These are phyloP conservation scores for Cystobasidium tubakii DNA, from an alignment of 768 basidiomycete genomes.

Conservation along the genomic window DNA sequence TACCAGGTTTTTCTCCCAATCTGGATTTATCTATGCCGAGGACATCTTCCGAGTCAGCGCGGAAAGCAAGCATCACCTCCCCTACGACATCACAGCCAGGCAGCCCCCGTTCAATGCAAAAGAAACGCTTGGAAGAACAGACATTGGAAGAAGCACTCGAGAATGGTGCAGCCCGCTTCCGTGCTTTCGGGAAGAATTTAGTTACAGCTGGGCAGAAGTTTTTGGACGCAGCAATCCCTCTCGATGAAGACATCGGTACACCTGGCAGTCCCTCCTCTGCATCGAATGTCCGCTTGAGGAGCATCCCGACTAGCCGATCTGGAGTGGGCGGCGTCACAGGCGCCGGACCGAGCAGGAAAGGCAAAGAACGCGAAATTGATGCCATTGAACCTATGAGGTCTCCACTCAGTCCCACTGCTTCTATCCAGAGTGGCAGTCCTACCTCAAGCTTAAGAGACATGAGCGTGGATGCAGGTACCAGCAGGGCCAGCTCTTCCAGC, in stretches of 20 bases:
- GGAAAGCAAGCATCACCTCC: not conserved
- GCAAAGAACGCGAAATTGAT: slow-evolving; percentile 30
- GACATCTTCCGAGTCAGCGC: not conserved
- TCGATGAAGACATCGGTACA: slow-evolving; percentile 10
- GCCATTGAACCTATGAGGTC: slow-evolving; percentile 15
- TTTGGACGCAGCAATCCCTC: slow-evolving; percentile 23
- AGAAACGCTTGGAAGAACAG: not conserved
- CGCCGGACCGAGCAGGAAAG: slow-evolving; percentile 15
- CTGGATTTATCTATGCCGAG: not conserved
- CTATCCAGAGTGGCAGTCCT: not conserved
- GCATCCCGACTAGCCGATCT: not conserved
- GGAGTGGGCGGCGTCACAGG: slow-evolving; percentile 4
- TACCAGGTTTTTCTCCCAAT: not conserved
- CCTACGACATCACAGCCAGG: slow-evolving; percentile 5
- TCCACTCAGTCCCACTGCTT: not conserved
- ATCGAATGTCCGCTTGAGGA: not conserved
- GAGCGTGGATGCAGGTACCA: not conserved
- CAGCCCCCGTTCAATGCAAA: not conserved
- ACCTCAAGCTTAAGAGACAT: not conserved
- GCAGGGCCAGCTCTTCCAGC: not conserved
- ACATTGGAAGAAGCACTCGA: slow-evolving; percentile 32
- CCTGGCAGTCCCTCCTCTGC: not conserved
- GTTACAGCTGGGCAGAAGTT: not conserved
- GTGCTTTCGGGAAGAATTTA: slow-evolving; percentile 8
- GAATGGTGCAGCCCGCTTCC: slow-evolving; percentile 1